phyloP scores from a whole-genome alignment of 306 rosid species.

The Clitoria ternatea region DNA sequence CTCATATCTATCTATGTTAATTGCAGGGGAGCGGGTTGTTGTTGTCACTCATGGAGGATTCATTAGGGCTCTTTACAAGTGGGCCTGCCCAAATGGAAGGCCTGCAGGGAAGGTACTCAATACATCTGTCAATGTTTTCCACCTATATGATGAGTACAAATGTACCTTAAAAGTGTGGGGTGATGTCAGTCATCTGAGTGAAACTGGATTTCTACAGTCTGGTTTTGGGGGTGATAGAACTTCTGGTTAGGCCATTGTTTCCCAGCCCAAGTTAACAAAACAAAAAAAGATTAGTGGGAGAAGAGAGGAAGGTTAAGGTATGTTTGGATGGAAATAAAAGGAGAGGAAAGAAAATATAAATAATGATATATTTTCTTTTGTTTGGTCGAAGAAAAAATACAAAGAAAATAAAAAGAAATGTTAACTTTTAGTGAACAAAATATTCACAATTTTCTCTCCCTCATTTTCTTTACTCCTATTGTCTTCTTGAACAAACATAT shows the following conservation, averaged over 20 bases:
- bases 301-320: neutral
- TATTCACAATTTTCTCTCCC: too few relatives aligned
- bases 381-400: too few relatives aligned
- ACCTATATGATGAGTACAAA: constrained; percentile 51
- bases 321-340: too few relatives aligned
- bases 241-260: constrained; percentile 62
- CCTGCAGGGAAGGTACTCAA: constrained; percentile 56
- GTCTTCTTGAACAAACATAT: too few relatives aligned
- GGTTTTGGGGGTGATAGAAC: constrained; percentile 82
- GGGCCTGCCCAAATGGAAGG: constrained; percentile 47
- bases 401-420: too few relatives aligned
- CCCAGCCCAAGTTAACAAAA: neutral
- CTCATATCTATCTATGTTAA: constrained; percentile 12
- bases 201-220: constrained; percentile 55
- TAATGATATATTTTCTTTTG: too few relatives aligned
- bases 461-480: too few relatives aligned
- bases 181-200: constrained; percentile 71
- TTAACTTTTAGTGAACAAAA: too few relatives aligned
- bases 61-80: constrained; percentile 50
- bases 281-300: neutral
- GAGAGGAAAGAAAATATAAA: too few relatives aligned
- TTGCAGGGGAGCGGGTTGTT: constrained; percentile 64
- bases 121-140: constrained; percentile 65
- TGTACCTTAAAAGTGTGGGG: constrained; percentile 69
- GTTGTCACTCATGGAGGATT: constrained; percentile 79